Conservation (phyloP, 2,329 filamentous ascomycete genomes). For the Ciborinia camelliae region DNA sequence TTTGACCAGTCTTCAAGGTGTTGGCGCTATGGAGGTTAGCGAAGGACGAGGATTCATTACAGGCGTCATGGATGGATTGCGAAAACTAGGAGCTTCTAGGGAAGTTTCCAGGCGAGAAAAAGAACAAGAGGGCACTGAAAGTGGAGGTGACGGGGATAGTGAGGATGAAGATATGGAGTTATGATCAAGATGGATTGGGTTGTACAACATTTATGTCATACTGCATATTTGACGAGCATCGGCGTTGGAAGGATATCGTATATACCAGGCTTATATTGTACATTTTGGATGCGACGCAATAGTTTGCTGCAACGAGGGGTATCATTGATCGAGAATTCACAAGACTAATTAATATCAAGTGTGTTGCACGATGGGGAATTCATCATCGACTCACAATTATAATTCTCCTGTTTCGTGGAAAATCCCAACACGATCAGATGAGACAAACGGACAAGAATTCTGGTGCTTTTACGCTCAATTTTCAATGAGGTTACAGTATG, state of each 20-base stretch:
- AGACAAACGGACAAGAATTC: not conserved
- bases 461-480: not conserved
- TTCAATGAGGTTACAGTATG: too few species aligned
- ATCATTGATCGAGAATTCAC: not conserved
- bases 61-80: slow-evolving; percentile 82
- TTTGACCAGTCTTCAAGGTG: slow-evolving; percentile 65
- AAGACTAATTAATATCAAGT: not conserved
- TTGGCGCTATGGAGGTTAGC: slow-evolving; percentile 89
- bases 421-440: not conserved
- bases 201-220: not conserved
- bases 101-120: slow-evolving; percentile 76
- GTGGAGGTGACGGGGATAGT: slow-evolving; percentile 54
- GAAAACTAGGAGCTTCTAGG: slow-evolving; percentile 76
- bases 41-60: slow-evolving; percentile 81
- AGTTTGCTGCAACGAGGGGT: not conserved
- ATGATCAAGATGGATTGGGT: slow-evolving; percentile 20
- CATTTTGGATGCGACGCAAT: not conserved
- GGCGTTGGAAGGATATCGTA: slow-evolving; percentile 3
- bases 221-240: not conserved
- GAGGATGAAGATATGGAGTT: slow-evolving; percentile 50
- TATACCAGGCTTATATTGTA: slow-evolving; percentile 10
- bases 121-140: slow-evolving; percentile 60
- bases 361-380: not conserved
- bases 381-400: not conserved
- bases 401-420: too few species aligned